Percentiles rank a stretch among this genome's conserved stretches.
These are phyloP conservation scores for Westerdykella sp. DNA, from an alignment of 2,329 filamentous ascomycete species.

Conservation along the genomic window DNA sequence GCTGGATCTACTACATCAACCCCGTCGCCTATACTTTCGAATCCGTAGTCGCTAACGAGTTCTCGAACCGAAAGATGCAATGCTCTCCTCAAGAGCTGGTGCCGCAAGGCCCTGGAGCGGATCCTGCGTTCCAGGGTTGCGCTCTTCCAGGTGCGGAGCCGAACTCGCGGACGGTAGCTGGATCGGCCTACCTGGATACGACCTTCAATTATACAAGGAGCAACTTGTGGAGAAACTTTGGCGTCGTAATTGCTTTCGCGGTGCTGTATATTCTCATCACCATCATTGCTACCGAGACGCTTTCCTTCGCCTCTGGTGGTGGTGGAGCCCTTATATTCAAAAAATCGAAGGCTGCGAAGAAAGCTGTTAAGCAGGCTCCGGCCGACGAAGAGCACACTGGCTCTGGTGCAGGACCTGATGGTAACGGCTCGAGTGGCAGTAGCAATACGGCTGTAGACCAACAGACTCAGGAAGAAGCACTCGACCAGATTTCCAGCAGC, in stretches of 20 bases:
- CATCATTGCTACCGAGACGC: conserved; percentile 60
- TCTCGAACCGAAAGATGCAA: conserved; percentile 50
- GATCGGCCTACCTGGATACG: conserved; percentile 49
- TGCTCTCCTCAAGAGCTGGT: conserved; percentile 56
- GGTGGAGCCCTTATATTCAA: conserved; percentile 69
- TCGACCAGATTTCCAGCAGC: conserved; percentile 34
- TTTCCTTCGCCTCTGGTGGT: conserved; percentile 56
- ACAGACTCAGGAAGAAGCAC: conserved; percentile 23
- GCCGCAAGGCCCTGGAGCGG: conserved; percentile 50
- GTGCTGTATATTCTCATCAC: conserved; percentile 69
- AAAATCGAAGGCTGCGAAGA: conserved; percentile 56
- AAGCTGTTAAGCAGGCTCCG: conserved; percentile 44
- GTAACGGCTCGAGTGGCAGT: conserved; percentile 19
- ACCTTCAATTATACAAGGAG: conserved; percentile 53
- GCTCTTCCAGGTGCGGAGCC: conserved; percentile 52
- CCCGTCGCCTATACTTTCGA: conserved; percentile 58
- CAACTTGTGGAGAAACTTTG: conserved; percentile 68
- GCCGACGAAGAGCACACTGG: conserved; percentile 54
- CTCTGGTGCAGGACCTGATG: conserved; percentile 4
- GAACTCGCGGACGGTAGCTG: conserved; percentile 47
- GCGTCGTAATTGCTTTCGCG: conserved; percentile 68
- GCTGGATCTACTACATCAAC: conserved; percentile 41
- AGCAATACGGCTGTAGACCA: conserved; percentile 16
- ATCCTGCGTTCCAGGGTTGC: conserved; percentile 57
- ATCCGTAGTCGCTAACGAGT: conserved; percentile 62